Base-by-base conservation (phyloP, 768 basidiomycete species). In the Leccinum uliginosum region DNA sequence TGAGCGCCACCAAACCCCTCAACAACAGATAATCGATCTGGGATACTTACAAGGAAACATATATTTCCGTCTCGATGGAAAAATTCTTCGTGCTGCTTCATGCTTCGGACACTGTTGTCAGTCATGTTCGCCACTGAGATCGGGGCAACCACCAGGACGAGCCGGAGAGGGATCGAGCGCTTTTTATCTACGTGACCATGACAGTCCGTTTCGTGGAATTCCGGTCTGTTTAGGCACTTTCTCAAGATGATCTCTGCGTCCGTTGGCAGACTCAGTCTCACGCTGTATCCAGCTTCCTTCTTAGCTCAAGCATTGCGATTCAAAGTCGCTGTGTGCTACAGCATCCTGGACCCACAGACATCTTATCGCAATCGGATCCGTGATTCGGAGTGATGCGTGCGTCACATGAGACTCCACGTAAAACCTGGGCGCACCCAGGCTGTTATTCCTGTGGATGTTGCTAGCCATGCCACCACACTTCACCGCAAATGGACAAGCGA, bases 41-140 rank as follows among this genome's bases (percentile, higher is more conserved):
- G 6, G 29, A n/a, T 1, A 65, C 80, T 53, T 59, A 86, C 85
- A 26, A 83, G 52, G 55, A 86, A 78, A 3, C 74, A 75, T 0
- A 85, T 60, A 61, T 85, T 84, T 0, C 80, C 86, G 1, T 78
- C 79, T 0, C 72, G 66, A 11, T 87, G 65, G 52, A 83, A 86
- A 57, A 82, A 87, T 0, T 75, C 66, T 0, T 66, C 59, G 40
- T 74, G 67, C 21, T 59, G 57, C 32, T 56, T 61, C 35, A 73
- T 59, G 2, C 68, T 27, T 0, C 48, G 53, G 0, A 76, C 56
- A 0, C 67, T 62, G 0, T 32, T 52, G 0, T 30, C 30, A 0
- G 67, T 12, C 60, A 58, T 61, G 0, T 0, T 45, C 29, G 27
- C 21, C 4, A 21, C 6, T 3, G 43, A n/a, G 6, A 45, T 51